Base-by-base conservation (phyloP, 2,329 filamentous ascomycete genomes). In the Peltaster fructicola region DNA sequence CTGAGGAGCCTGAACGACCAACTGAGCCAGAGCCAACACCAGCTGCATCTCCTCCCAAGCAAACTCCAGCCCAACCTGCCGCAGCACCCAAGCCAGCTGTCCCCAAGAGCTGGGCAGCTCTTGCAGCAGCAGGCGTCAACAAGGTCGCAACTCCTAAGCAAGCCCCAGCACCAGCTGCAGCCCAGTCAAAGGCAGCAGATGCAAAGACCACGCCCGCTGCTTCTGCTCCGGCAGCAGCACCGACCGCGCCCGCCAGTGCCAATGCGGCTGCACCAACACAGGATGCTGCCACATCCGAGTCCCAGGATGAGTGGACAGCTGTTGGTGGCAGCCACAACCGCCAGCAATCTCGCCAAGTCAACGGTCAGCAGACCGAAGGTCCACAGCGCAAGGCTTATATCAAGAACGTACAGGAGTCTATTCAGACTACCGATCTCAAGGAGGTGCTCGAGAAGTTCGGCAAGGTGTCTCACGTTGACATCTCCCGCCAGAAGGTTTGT, bases 381-480 rank as follows among this genome's bases (percentile, higher is more conserved):
- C 67, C 81, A 37, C 75, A 85, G 34, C 69, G 69, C 33, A 68
- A 82, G 39, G 88, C 77, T 11, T 95, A 93, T 53, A 81, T 98
- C 53, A 92, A 92, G 63, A 91, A 85, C 42, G 85, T 95, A 24
- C 85, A 73, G 24, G 82, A 91, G 16, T 84, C 82, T 56, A 73
- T 98, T 25, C 68, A 79, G 47, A 65, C 72, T 8, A 67, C 70
- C 19, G 68, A 80, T 22, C 61, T 98, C 31, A 74, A 65, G 51
- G 61, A 64, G 26, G 65, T 69, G 26, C 60, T 98, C 25, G 62
- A 70, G 39, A 68, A 72, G 40, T 82, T 73, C 25, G 69, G 68
- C 34, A 68, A 72, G 45, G 48, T 73, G 23, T 56, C 57, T 32
- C 70, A 73, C 46, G 68, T 71, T 39, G 68, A 73, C 43, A 62